Evolutionary conservation across 2,329 filamentous ascomycete genomes (phyloP).

Genomic region (Colletotrichum sp.): DNA sequence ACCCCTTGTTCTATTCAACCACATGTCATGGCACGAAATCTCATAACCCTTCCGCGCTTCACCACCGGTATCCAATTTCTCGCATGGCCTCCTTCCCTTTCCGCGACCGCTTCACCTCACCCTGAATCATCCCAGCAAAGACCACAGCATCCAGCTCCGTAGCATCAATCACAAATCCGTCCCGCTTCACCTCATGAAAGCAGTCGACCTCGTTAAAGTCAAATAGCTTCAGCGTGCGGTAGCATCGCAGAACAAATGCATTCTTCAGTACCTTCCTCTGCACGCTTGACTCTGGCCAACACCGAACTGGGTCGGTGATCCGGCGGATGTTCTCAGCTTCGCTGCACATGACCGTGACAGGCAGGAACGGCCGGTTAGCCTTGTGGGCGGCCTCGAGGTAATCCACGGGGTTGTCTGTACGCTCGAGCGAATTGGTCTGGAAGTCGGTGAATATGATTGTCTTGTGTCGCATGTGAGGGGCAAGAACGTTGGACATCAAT

Average conservation of each 20-base stretch:
- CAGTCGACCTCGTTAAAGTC: not conserved
- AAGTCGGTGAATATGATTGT: not conserved
- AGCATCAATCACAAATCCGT: not conserved
- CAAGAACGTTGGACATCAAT: accelerated
- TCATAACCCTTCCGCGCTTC: not conserved
- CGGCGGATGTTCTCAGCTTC: not conserved
- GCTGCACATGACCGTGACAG: not conserved
- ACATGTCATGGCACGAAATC: too few species aligned
- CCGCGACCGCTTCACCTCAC: not conserved
- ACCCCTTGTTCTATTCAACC: too few species aligned
- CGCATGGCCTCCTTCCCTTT: not conserved
- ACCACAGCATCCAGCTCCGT: not conserved
- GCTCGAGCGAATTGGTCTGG: not conserved
- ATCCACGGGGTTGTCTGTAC: not conserved
- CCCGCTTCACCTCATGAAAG: not conserved
- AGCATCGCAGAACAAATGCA: not conserved
- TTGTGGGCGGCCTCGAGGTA: not conserved
- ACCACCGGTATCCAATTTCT: not conserved
- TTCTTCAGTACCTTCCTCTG: not conserved
- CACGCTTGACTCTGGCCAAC: not conserved
- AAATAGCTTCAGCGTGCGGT: not conserved
- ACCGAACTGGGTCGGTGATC: not conserved
- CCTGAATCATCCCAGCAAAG: not conserved
- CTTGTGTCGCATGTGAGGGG: not conserved
- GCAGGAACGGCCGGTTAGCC: not conserved